phyloP scores from a whole-genome alignment of 495 filamentous ascomycete species.

The Tuber calosporum region DNA sequence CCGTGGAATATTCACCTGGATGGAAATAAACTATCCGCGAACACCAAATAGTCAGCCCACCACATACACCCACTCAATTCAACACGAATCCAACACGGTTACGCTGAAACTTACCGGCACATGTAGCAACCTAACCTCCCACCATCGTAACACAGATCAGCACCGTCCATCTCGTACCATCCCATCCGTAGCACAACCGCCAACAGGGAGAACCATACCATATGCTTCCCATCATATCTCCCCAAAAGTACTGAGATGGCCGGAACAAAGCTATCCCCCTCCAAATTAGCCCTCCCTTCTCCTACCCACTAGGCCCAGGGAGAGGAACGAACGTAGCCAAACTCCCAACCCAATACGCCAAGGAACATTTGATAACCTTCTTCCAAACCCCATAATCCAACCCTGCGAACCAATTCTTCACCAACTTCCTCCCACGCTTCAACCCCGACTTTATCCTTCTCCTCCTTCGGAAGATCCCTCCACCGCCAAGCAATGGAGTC shows the following conservation, averaged over 20 bases:
- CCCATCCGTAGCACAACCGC: neutral
- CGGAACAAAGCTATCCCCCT: constrained; percentile 41
- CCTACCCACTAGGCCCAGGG: neutral
- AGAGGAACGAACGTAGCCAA: constrained; percentile 69
- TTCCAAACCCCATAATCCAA: constrained; percentile 22
- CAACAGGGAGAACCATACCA: constrained; percentile 67
- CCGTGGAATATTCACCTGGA: constrained; percentile 46
- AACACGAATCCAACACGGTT: neutral
- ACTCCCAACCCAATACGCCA: constrained; percentile 85
- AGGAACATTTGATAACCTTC: constrained; percentile 76
- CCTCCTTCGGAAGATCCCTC: neutral
- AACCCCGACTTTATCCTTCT: neutral
- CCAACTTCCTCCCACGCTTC: neutral
- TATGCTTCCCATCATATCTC: constrained; percentile 87
- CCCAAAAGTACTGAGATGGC: constrained; percentile 67
- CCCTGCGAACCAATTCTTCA: constrained; percentile 4
- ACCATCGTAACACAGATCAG: neutral
- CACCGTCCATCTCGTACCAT: neutral
- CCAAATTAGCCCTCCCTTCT: constrained; percentile 3
- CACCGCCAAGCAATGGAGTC: constrained; percentile 20
- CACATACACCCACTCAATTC: neutral
- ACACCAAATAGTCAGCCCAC: constrained; percentile 8
- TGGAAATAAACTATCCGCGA: constrained; percentile 79
- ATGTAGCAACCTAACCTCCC: constrained; percentile 36
- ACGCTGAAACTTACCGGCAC: constrained; percentile 17